A percentile compares a stretch with the other conserved stretches of the same genome.
These are phyloP conservation scores for Colletotrichum cuscutae DNA, from an alignment of 2,329 filamentous ascomycete genomes.

Conservation along the genomic window DNA sequence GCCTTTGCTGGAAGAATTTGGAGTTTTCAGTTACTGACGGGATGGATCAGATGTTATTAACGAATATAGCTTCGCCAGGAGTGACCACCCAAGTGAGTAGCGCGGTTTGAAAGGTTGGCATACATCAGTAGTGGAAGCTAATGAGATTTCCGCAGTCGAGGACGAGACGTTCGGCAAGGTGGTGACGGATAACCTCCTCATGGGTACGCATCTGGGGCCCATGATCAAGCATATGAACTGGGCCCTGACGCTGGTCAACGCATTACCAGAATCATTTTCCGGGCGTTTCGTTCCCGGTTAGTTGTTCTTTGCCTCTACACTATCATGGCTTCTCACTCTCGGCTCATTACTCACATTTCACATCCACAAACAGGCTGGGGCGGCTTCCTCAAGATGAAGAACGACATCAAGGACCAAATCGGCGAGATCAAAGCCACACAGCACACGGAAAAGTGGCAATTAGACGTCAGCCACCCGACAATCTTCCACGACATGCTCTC, in stretches of 20 bases:
- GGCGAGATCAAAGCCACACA: slow-evolving; percentile 47
- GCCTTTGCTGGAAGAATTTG: not conserved
- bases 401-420: slow-evolving; percentile 49
- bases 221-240: slow-evolving; percentile 49
- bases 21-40: slow-evolving; percentile 2
- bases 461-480: slow-evolving; percentile 47
- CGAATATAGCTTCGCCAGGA: slow-evolving; percentile 51
- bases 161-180: slow-evolving; percentile 47
- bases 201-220: slow-evolving; percentile 50
- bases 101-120: slow-evolving; percentile 18
- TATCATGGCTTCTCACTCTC: too few species aligned
- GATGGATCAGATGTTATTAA: slow-evolving; percentile 48
- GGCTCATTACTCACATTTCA: slow-evolving; percentile 34
- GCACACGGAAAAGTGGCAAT: slow-evolving; percentile 45
- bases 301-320: not conserved
- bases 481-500: slow-evolving; percentile 49
- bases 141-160: slow-evolving; percentile 40
- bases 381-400: slow-evolving; percentile 51
- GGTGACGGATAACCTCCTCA: slow-evolving; percentile 48
- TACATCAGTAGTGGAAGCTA: not conserved
- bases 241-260: slow-evolving; percentile 47
- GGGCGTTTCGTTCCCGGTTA: slow-evolving; percentile 46
- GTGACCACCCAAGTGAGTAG: slow-evolving; percentile 43
- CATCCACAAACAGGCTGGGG: slow-evolving; percentile 44
- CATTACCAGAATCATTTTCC: slow-evolving; percentile 48